Evolutionary conservation across 805 yeast species (phyloP), one percentile per base, ranked within the genome.

Genomic region (Zygotorulaspora florentina): DNA sequence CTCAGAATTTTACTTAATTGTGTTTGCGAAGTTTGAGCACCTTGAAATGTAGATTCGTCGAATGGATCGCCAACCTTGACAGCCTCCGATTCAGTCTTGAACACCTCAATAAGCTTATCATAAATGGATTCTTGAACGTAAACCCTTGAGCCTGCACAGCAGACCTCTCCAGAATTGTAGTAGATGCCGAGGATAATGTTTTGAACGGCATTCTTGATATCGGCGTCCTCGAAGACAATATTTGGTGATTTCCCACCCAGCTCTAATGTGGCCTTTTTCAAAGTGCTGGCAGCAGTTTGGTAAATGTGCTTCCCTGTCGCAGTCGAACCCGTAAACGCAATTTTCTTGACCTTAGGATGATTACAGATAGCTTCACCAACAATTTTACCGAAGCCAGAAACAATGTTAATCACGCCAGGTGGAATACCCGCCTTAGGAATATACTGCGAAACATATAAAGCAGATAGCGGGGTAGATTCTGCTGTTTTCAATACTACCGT

Each of bases 201-300:
- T 57, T 83, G 75, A 42, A 87, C 84, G 42, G 96, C 86, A 61
- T 75, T 74, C 46, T 83, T 81, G 48, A 90, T 65, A 66, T 90
- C 81, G 46, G 91, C 90, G 64, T 90, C 97, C 61, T 83, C 82
- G 64, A 85, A 88, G 40, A 90, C 83, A 57, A 90, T 81, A 69
- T 85, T 82, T 61, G 98, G 96, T 28, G 96, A 89, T 74, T 90
- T 90, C 65, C 98, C 98, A 64, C 98, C 98, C 60, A 89, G 81
- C 74, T 90, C 98, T 65, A 90, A 77, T 36, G 97, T 90, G 53
- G 89, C 87, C 68, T 86, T 88, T 77, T 90, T 90, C 68, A 90
- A 76, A 40, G 87, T 77, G 51, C 79, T 81, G 53, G 95, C 87
- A 51, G 96, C 90, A 50, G 77, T 75, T 68, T 77, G 79, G 84